Base-by-base conservation (phyloP, 2,329 filamentous ascomycete genomes). In the Ascochyta koolunga region DNA sequence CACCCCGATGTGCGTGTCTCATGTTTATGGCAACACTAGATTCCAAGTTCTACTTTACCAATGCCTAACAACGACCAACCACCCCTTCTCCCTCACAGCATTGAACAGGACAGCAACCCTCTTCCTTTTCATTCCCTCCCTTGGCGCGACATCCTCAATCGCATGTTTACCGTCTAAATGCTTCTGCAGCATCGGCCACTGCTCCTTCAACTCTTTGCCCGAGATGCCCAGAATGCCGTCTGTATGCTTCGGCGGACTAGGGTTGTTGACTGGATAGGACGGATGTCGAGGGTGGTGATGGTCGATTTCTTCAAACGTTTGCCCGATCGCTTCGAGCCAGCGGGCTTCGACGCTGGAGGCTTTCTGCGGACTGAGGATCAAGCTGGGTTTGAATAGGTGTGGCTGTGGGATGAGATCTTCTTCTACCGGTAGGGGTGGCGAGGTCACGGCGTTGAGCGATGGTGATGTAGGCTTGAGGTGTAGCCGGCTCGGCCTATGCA, bases 141-240 rank as follows among this genome's bases (percentile, higher is more conserved):
- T 83, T n/a, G 95, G 79, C 1, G 89, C 86, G 61, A 99, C 89
- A 64, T 93, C 87, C 77, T 99, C 95, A 55, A 98, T 80, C 2
- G 93, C 88, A 68, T 89, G 87, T 51, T 83, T 84, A 1, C 95
- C 95, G 72, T 98, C 93, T 65, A 98, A 91, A 74, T 97, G 95
- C 73, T 89, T 91, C 66, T 88, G 83, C 64, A 96, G 86, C 38
- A 83, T 79, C 2, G 86, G 84, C 89, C 92, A 96, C 41, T 84
- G 82, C 51, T 85, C 82, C 36, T 84, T 81, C 13, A 90, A 74
- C 16, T 67, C 65, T 25, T 61, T 62, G 5, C 65, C 65, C 1
- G 65, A 61, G 24, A 67, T 56, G 9, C 64, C 62, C 13, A 54
- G 52, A 7, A 49, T 50, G n/a, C 56, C 50, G 21, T 64, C 62